Percentiles rank a stretch among this genome's conserved stretches.
Evolutionary conservation across 768 basidiomycete species (phyloP).

Genomic region (Collybia nuda): DNA sequence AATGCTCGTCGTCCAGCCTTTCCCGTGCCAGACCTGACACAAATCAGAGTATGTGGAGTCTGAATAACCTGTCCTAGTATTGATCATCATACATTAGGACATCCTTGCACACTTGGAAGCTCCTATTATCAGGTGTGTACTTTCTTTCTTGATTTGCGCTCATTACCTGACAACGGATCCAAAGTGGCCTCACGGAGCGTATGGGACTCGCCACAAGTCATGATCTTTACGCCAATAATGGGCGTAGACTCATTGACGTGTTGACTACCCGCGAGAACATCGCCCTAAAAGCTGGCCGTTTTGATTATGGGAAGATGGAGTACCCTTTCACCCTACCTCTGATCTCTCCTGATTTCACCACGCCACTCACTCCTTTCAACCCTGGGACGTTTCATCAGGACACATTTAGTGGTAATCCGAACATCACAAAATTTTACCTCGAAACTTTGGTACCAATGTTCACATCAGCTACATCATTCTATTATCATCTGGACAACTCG

Average conservation of each 20-base stretch:
- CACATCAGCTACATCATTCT: conserved; percentile 2
- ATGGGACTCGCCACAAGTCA: conserved; percentile 3
- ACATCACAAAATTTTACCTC: conserved; percentile 9
- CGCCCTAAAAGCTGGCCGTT: conserved; percentile 1
- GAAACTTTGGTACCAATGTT: conserved; percentile 8
- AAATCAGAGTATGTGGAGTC: conserved; percentile 3
- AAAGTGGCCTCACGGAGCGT: conserved; percentile 2
- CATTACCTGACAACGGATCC: no score
- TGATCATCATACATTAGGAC: background rate
- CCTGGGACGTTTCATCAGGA: conserved; percentile 13
- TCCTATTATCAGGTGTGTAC: conserved; percentile 7
- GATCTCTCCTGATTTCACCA: conserved; percentile 4
- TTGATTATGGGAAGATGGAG: conserved; percentile 11
- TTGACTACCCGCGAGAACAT: conserved; percentile 6
- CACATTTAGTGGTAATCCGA: conserved; percentile 6
- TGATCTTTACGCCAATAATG: conserved; percentile 2
- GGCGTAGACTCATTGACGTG: background rate
- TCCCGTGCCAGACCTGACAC: conserved; percentile 3
- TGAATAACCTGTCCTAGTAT: no score
- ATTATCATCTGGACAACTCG: conserved; percentile 7
- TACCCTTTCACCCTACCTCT: conserved; percentile 12
- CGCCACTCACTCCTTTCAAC: conserved; percentile 1
- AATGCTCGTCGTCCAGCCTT: background rate
- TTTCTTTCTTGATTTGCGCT: no score
- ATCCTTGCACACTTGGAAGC: conserved; percentile 12